phyloP scores from a whole-genome alignment of 345 rosid species.

The Noccaea caerulescens region DNA sequence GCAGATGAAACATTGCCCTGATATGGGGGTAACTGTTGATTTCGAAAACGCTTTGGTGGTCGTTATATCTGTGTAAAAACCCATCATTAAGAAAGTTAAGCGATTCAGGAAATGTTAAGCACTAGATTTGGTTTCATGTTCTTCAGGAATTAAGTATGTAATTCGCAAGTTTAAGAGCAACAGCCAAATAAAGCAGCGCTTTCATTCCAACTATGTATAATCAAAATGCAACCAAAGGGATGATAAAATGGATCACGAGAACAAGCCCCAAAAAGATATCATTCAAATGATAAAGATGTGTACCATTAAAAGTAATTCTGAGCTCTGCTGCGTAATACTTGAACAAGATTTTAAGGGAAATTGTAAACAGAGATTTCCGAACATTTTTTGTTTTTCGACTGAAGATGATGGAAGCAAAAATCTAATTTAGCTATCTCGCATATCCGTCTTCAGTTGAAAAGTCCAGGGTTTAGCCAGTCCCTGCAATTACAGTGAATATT shows the following conservation, averaged over 20 bases:
- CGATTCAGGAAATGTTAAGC: conserved; percentile 29
- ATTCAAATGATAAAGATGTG: conserved; percentile 20
- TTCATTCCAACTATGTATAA: conserved; percentile 27
- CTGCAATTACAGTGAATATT: conserved; percentile 51
- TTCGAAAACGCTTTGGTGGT: not conserved
- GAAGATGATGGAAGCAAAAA: conserved; percentile 33
- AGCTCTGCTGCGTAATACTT: conserved; percentile 27
- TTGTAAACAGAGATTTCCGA: conserved; percentile 24
- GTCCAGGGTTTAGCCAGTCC: conserved; percentile 92
- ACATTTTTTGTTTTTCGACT: conserved; percentile 14
- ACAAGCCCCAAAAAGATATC: conserved; percentile 27
- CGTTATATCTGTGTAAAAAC: conserved; percentile 17
- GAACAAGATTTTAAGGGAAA: conserved; percentile 31
- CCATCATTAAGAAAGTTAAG: conserved; percentile 3
- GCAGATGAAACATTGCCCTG: conserved; percentile 15
- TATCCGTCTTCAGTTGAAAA: conserved; percentile 62
- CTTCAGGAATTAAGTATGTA: conserved; percentile 27
- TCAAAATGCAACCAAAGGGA: conserved; percentile 24
- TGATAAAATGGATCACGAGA: not conserved
- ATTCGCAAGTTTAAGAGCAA: conserved; percentile 22
- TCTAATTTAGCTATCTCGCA: conserved; percentile 31
- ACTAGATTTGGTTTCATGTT: conserved; percentile 36
- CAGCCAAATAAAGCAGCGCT: conserved; percentile 25
- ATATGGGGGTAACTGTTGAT: conserved; percentile 1
- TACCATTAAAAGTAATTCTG: conserved; percentile 33